Percentiles rank a stretch among this genome's conserved stretches.
Conservation (phyloP, 495 filamentous ascomycete genomes). For the Tuber indicum region DNA sequence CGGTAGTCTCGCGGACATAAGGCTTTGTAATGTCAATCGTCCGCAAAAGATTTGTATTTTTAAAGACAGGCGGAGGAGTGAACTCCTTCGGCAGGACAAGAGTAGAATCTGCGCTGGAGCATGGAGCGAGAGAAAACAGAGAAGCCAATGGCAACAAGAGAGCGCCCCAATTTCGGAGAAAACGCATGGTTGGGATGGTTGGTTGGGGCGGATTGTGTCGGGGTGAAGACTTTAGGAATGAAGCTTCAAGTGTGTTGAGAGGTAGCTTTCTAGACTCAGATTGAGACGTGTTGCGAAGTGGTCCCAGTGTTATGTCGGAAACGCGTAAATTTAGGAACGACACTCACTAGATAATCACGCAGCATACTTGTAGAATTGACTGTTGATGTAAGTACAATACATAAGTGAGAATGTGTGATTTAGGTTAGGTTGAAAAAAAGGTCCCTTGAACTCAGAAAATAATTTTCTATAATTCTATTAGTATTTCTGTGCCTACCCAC, state of each 20-base stretch:
- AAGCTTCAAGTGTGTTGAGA: not conserved
- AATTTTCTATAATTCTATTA: not conserved
- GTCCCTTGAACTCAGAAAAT: not conserved
- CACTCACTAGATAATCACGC: not conserved
- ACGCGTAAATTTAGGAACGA: not conserved
- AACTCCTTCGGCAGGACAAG: conserved; percentile 60
- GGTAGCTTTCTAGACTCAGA: not conserved
- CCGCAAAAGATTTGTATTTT: conserved; percentile 83
- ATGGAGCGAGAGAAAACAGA: conserved; percentile 15
- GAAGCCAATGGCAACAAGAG: conserved; percentile 23
- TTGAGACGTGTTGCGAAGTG: conserved; percentile 1
- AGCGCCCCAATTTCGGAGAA: conserved; percentile 30
- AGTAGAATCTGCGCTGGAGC: conserved; percentile 11
- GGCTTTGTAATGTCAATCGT: conserved; percentile 87
- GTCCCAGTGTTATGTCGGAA: not conserved
- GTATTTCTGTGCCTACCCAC: not conserved
- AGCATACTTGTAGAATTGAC: not conserved
- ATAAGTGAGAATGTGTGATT: not conserved
- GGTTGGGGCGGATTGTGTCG: not conserved
- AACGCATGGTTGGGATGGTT: conserved; percentile 19
- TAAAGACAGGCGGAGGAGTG: conserved; percentile 81
- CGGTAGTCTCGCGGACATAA: conserved; percentile 81
- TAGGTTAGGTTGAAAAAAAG: not conserved
- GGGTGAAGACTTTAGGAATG: not conserved
- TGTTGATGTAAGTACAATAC: too few species aligned